Evolutionary conservation across 495 filamentous ascomycete species (phyloP).

Genomic region (Penicillium herquei): DNA sequence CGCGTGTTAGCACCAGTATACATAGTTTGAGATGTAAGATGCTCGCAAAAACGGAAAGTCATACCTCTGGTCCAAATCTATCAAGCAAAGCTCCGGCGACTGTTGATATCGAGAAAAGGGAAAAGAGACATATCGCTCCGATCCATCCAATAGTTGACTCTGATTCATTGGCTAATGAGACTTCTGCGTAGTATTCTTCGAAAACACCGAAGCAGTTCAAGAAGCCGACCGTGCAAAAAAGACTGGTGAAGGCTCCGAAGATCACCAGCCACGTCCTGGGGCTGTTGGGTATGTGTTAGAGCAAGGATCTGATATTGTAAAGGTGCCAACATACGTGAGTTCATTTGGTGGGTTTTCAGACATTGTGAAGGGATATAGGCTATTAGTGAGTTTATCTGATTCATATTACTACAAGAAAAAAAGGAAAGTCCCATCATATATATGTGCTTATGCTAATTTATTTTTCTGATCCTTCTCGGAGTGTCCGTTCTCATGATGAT

Average conservation of each 20-base stretch:
- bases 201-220: slow-evolving; percentile 56
- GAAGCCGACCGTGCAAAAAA: slow-evolving; percentile 58
- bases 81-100: slow-evolving; percentile 38
- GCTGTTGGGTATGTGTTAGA: slow-evolving; percentile 6
- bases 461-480: neutral
- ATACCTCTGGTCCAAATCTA: slow-evolving; percentile 34
- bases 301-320: too few species aligned
- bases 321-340: neutral
- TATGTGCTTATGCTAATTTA: too few species aligned
- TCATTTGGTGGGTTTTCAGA: neutral
- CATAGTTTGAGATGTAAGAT: neutral
- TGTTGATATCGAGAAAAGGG: slow-evolving; percentile 35
- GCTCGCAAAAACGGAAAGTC: neutral
- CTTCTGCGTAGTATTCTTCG: slow-evolving; percentile 56
- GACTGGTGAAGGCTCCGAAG: slow-evolving; percentile 24
- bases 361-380: neutral
- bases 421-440: too few species aligned
- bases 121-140: slow-evolving; percentile 49
- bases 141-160: slow-evolving; percentile 61
- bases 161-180: slow-evolving; percentile 45
- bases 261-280: slow-evolving; percentile 25
- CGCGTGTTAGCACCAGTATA: neutral
- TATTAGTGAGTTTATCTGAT: too few species aligned
- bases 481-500: neutral
- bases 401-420: too few species aligned